Evolutionary conservation across 371 early-diverging fungal genomes (phyloP).

Genomic region (Mortierella sp.): DNA sequence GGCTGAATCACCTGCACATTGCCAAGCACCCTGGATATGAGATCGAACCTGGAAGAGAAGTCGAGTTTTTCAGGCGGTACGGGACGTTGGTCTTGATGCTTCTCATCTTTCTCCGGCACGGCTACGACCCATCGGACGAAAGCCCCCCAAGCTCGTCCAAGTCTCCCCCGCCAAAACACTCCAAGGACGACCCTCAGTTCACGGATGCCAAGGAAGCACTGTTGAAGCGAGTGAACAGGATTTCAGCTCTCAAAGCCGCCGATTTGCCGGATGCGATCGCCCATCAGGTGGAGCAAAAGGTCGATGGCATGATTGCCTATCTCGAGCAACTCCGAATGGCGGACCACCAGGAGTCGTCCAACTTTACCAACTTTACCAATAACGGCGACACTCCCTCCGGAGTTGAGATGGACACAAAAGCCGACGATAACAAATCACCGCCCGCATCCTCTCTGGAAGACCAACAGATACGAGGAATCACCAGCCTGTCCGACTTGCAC

Average conservation of each 20-base stretch:
- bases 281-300: constrained; percentile 23
- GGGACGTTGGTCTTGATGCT: constrained; percentile 36
- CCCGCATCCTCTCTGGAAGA: neutral
- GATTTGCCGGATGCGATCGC: constrained; percentile 47
- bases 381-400: neutral
- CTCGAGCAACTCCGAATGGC: constrained; percentile 35
- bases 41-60: constrained; percentile 27
- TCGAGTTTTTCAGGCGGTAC: constrained; percentile 41
- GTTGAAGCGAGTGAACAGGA: constrained; percentile 19
- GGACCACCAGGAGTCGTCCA: constrained; percentile 9
- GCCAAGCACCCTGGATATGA: constrained; percentile 47
- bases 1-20: constrained; percentile 51
- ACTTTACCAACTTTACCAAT: neutral
- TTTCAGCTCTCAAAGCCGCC: constrained; percentile 25
- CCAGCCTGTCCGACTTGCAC: constrained; percentile 38
- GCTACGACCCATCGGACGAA: constrained; percentile 21
- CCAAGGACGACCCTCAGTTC: constrained; percentile 3
- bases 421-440: neutral
- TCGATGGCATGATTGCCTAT: constrained; percentile 40
- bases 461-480: constrained; percentile 23
- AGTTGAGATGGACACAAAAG: constrained; percentile 3
- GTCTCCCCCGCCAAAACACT: constrained; percentile 2
- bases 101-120: constrained; percentile 46
- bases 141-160: constrained; percentile 1
- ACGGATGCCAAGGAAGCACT: neutral